phyloP scores from a whole-genome alignment of 345 rosid species.

The Iberis pinnata region DNA sequence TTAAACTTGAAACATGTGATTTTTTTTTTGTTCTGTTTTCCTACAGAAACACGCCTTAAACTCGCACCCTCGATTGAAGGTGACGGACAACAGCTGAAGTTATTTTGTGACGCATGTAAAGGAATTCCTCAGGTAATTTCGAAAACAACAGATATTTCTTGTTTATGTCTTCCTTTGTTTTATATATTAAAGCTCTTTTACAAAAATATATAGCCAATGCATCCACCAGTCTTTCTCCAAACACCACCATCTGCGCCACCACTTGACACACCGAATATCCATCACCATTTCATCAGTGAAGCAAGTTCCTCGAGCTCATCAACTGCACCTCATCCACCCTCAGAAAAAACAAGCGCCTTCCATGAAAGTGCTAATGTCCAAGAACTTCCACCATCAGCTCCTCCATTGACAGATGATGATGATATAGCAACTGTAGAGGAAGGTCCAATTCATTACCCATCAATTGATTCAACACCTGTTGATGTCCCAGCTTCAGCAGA shows the following conservation, averaged over 20 bases:
- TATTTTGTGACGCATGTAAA: constrained; percentile 82
- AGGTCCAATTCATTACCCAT: constrained; percentile 74
- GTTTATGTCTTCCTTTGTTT: constrained; percentile 5
- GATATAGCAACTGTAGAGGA: constrained; percentile 36
- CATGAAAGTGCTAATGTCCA: constrained; percentile 27
- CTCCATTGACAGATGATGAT: constrained; percentile 40
- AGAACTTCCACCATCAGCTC: constrained; percentile 56
- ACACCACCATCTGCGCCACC: constrained; percentile 65
- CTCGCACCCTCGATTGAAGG: constrained; percentile 70
- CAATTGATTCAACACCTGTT: constrained; percentile 52
- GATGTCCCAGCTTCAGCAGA: constrained; percentile 50
- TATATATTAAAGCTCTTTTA: constrained; percentile 6
- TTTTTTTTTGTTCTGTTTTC: constrained; percentile 3
- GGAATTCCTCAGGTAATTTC: background rate
- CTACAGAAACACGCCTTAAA: constrained; percentile 64
- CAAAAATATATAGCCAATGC: constrained; percentile 42
- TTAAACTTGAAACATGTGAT: constrained; percentile 4
- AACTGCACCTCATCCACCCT: constrained; percentile 27
- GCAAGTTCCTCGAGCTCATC: constrained; percentile 45
- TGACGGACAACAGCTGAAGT: constrained; percentile 67
- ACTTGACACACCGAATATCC: constrained; percentile 34
- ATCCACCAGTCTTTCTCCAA: constrained; percentile 65
- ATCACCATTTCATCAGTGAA: constrained; percentile 28
- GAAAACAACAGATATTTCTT: background rate
- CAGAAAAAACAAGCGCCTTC: constrained; percentile 32